Evolutionary conservation across 1,284 basidiomycete genomes (phyloP).

Genomic region (Tranzscheliella williamsii): DNA sequence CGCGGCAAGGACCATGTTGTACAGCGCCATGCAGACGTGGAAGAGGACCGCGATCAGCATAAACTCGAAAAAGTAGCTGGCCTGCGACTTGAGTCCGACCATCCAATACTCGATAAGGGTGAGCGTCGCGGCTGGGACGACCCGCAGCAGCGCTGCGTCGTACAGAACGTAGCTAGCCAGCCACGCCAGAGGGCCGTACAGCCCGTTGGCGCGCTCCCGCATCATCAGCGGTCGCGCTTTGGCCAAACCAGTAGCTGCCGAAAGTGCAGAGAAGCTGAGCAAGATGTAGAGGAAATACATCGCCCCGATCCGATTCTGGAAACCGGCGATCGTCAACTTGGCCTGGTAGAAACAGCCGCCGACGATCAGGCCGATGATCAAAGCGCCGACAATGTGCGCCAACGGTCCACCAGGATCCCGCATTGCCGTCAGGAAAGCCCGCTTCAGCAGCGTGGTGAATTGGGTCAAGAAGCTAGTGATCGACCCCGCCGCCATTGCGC

Average conservation of each 20-base stretch:
- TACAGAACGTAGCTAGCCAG: conserved; percentile 39
- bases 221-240: conserved; percentile 41
- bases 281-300: conserved; percentile 50
- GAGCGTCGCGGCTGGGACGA: conserved; percentile 30
- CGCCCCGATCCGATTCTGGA: conserved; percentile 51
- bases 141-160: conserved; percentile 39
- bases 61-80: conserved; percentile 46
- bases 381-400: conserved; percentile 38
- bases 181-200: conserved; percentile 42
- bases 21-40: conserved; percentile 33
- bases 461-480: conserved; percentile 46
- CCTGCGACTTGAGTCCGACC: conserved; percentile 41
- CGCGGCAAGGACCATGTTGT: conserved; percentile 44
- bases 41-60: conserved; percentile 45
- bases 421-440: conserved; percentile 33
- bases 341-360: conserved; percentile 52
- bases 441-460: conserved; percentile 21
- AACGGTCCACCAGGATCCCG: conserved; percentile 39
- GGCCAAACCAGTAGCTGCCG: conserved; percentile 26
- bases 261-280: conserved; percentile 36
- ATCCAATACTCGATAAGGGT: conserved; percentile 45
- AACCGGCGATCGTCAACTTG: conserved; percentile 42
- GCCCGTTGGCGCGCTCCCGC: conserved; percentile 46
- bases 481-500: conserved; percentile 5
- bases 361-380: conserved; percentile 38